A percentile compares a stretch with the other conserved stretches of the same genome.
phyloP scores from a whole-genome alignment of 106 monocot genomes.

The Dactylorhiza incarnata region DNA sequence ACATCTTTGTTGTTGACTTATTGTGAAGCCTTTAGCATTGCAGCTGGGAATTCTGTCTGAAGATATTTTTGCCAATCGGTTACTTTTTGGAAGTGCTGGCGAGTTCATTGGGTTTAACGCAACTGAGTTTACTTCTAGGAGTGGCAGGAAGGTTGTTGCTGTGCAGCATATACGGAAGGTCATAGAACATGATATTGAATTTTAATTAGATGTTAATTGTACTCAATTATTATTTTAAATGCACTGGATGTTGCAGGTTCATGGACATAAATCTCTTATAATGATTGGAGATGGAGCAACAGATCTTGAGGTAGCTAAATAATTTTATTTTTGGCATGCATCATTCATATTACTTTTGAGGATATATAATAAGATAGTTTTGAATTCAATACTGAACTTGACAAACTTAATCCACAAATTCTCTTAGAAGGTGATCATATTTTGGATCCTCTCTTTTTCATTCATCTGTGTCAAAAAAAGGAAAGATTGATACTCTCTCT shows the following conservation, averaged over 20 bases:
- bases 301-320: slow-evolving; percentile 79
- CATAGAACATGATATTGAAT: neutral
- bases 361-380: neutral
- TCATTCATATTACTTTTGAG: neutral
- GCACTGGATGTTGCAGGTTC: slow-evolving; percentile 31
- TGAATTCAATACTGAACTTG: neutral
- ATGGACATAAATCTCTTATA: slow-evolving; percentile 56
- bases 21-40: slow-evolving; percentile 73
- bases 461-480: no score
- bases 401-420: neutral
- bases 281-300: slow-evolving; percentile 99
- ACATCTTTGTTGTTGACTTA: neutral
- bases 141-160: slow-evolving; percentile 88
- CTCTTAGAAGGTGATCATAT: no score
- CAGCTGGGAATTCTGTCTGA: slow-evolving; percentile 69
- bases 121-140: slow-evolving; percentile 74
- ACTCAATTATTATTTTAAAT: neutral
- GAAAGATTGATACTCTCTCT: no score
- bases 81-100: slow-evolving; percentile 67
- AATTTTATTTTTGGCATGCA: neutral
- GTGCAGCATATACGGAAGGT: slow-evolving; percentile 81
- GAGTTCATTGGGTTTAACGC: slow-evolving; percentile 87
- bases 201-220: neutral
- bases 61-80: slow-evolving; percentile 90
- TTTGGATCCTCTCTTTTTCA: no score